phyloP scores from a whole-genome alignment of 129 eudicot species.

The Chrysanthemum lavandulifolium region DNA sequence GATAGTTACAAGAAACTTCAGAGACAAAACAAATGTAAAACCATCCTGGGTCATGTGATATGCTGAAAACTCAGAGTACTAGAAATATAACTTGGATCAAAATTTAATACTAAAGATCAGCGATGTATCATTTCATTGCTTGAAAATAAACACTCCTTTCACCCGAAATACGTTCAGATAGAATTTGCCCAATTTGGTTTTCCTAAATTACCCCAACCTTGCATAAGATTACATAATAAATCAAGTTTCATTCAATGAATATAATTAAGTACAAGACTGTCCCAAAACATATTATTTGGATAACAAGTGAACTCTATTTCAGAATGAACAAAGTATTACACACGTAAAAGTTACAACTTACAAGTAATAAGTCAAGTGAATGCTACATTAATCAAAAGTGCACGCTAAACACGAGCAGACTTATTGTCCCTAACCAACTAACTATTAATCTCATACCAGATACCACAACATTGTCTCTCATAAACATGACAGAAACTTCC shows the following conservation, averaged over 20 bases:
- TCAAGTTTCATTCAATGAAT: background rate
- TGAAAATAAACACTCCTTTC: background rate
- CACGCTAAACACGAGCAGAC: background rate
- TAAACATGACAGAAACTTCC: background rate
- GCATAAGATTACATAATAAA: conserved; percentile 5
- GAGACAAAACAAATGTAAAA: background rate
- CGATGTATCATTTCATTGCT: conserved; percentile 1
- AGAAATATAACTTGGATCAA: too few species aligned
- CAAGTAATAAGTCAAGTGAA: background rate
- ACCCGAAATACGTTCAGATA: background rate
- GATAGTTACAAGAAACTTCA: background rate
- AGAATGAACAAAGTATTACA: conserved; percentile 9
- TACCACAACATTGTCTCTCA: background rate
- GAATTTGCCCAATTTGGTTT: background rate
- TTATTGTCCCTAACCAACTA: background rate
- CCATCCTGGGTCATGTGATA: too few species aligned
- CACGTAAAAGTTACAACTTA: background rate
- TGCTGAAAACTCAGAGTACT: too few species aligned
- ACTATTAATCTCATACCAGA: background rate
- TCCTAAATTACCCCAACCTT: background rate
- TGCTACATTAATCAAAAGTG: background rate
- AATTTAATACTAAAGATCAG: too few species aligned
- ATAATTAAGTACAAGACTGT: background rate
- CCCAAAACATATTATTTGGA: background rate
- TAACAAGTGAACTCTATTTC: background rate